Evolutionary conservation across 2,329 filamentous ascomycete species (phyloP).

Genomic region (Monilinia vaccinii-corymbosi): DNA sequence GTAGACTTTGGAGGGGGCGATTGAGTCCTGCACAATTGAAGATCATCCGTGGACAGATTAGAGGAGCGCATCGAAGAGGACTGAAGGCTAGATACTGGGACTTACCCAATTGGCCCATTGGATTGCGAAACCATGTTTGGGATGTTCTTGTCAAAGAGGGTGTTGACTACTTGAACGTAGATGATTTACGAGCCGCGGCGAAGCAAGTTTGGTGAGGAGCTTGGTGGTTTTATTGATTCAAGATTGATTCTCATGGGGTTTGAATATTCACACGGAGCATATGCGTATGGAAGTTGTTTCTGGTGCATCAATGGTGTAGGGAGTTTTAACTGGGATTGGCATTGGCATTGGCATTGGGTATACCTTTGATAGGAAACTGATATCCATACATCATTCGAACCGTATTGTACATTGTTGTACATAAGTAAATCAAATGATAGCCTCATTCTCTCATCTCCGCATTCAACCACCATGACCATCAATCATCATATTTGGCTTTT

Average conservation of each 20-base stretch:
- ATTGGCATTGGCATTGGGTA: background rate
- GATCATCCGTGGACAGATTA: slow-evolving; percentile 38
- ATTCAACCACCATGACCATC: too few species aligned
- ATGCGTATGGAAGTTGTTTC: background rate
- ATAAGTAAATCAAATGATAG: background rate
- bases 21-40: slow-evolving; percentile 38
- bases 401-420: background rate
- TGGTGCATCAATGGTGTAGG: background rate
- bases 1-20: slow-evolving; percentile 37
- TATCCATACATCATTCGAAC: background rate
- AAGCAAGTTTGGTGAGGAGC: slow-evolving; percentile 18
- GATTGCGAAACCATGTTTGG: slow-evolving; percentile 48
- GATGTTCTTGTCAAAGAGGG: slow-evolving; percentile 44
- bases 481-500: too few species aligned
- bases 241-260: background rate
- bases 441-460: too few species aligned
- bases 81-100: slow-evolving; percentile 53
- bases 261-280: background rate
- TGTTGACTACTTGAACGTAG: slow-evolving; percentile 52
- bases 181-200: slow-evolving; percentile 42
- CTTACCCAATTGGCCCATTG: slow-evolving; percentile 46
- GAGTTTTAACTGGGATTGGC: background rate
- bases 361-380: background rate
- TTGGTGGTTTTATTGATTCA: background rate
- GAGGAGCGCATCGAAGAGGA: slow-evolving; percentile 40